These are phyloP conservation scores for Tolypocladium ophioglossoides DNA, from an alignment of 2,329 filamentous ascomycete species.

Conservation along the genomic window DNA sequence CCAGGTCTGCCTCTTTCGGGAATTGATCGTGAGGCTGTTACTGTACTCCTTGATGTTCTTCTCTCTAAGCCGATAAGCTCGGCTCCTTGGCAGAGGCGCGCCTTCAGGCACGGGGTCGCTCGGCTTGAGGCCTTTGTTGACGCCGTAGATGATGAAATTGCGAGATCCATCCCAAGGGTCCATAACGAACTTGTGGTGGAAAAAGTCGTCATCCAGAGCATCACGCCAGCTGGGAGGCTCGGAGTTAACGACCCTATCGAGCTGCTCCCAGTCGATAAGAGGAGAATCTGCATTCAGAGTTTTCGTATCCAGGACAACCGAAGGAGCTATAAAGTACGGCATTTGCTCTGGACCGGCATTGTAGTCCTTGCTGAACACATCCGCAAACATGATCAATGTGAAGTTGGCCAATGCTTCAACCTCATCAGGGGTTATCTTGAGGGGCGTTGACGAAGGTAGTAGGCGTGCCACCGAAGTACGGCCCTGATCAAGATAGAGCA, in stretches of 20 bases:
- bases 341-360: slow-evolving; percentile 51
- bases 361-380: slow-evolving; percentile 85
- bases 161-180: slow-evolving; percentile 54
- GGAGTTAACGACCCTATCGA: slow-evolving; percentile 28
- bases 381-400: slow-evolving; percentile 65
- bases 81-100: slow-evolving; percentile 36
- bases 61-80: slow-evolving; percentile 26
- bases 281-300: background rate
- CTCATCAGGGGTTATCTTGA: slow-evolving; percentile 32
- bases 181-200: slow-evolving; percentile 39
- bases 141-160: slow-evolving; percentile 44
- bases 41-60: slow-evolving; percentile 74
- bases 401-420: slow-evolving; percentile 55
- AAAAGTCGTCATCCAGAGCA: slow-evolving; percentile 35
- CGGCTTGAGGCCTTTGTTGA: slow-evolving; percentile 49
- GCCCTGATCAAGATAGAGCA: slow-evolving; percentile 60
- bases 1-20: slow-evolving; percentile 40
- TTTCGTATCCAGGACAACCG: background rate
- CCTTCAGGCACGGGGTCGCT: slow-evolving; percentile 53
- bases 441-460: slow-evolving; percentile 26
- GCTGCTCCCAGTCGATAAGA: slow-evolving; percentile 52
- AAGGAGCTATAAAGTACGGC: slow-evolving; percentile 78
- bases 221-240: slow-evolving; percentile 28
- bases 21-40: slow-evolving; percentile 59
- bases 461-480: slow-evolving; percentile 47